Conservation (phyloP, 371 early-diverging fungal species). For the Mortierella sp. region DNA sequence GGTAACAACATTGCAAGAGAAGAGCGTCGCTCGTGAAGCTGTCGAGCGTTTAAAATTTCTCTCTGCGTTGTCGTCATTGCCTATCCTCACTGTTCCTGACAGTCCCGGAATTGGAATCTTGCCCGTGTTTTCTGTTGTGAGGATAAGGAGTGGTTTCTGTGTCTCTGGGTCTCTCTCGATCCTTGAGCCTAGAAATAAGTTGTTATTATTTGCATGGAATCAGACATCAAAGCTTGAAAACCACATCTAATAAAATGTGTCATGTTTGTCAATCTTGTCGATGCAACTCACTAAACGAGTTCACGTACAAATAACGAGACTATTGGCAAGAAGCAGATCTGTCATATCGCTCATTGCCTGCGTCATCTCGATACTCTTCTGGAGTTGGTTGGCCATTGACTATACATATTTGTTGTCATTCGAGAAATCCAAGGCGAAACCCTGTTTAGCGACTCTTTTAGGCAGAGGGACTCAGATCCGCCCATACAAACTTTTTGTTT, state of each 20-base stretch:
- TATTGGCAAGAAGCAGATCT: slow-evolving; percentile 38
- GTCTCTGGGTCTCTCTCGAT: slow-evolving; percentile 28
- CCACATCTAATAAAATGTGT: no score
- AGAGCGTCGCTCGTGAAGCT: not conserved
- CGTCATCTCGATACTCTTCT: slow-evolving; percentile 52
- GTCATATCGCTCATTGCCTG: slow-evolving; percentile 50
- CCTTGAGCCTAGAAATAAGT: slow-evolving; percentile 17
- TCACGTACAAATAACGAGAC: slow-evolving; percentile 31
- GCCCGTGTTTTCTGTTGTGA: slow-evolving; percentile 40
- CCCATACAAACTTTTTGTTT: no score
- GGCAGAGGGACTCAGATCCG: not conserved
- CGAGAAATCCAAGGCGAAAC: no score
- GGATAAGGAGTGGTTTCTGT: slow-evolving; percentile 18
- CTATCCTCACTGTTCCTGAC: slow-evolving; percentile 29
- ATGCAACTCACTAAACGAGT: not conserved
- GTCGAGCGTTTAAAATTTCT: slow-evolving; percentile 7
- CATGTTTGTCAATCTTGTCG: no score
- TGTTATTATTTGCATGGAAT: not conserved
- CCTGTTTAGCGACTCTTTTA: not conserved
- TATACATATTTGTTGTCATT: no score
- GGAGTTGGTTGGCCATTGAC: slow-evolving; percentile 44
- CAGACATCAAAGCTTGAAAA: no score
- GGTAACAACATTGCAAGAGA: slow-evolving; percentile 11
- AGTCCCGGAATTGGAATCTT: slow-evolving; percentile 35
- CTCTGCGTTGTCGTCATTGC: slow-evolving; percentile 17